Conservation (phyloP, 345 rosid genomes). For the Jatropha curcas region DNA sequence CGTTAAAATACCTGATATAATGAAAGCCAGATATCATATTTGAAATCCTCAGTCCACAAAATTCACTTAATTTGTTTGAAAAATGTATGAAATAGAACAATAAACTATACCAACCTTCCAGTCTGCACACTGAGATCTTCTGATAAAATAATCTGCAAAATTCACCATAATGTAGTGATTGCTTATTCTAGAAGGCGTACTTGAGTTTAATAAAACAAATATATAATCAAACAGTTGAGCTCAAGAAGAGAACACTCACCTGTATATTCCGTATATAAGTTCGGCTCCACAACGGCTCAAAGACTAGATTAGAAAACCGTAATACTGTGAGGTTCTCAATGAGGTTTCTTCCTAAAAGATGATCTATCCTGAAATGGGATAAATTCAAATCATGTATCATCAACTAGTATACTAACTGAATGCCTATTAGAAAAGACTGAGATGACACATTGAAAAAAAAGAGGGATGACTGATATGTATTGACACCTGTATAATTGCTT, state of each 20-base stretch:
- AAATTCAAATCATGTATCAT: slow-evolving; percentile 12
- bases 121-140: slow-evolving; percentile 46
- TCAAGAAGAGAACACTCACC: slow-evolving; percentile 31
- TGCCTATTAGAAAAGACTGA: background rate
- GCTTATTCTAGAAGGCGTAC: slow-evolving; percentile 14
- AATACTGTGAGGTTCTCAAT: slow-evolving; percentile 75
- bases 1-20: slow-evolving; percentile 63
- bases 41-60: slow-evolving; percentile 7
- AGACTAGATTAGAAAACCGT: slow-evolving; percentile 72
- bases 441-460: background rate
- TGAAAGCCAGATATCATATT: slow-evolving; percentile 10
- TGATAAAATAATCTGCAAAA: slow-evolving; percentile 62
- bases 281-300: slow-evolving; percentile 77
- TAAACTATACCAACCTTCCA: slow-evolving; percentile 41
- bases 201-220: slow-evolving; percentile 3
- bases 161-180: slow-evolving; percentile 22
- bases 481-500: slow-evolving; percentile 67
- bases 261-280: slow-evolving; percentile 63
- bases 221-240: background rate
- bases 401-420: background rate
- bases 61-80: slow-evolving; percentile 11
- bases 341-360: slow-evolving; percentile 70
- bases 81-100: slow-evolving; percentile 6
- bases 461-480: background rate
- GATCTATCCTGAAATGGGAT: slow-evolving; percentile 61